Percentiles rank a stretch among this genome's conserved stretches.
Conservation (phyloP, 768 basidiomycete species). For the Boletus insuetus region DNA sequence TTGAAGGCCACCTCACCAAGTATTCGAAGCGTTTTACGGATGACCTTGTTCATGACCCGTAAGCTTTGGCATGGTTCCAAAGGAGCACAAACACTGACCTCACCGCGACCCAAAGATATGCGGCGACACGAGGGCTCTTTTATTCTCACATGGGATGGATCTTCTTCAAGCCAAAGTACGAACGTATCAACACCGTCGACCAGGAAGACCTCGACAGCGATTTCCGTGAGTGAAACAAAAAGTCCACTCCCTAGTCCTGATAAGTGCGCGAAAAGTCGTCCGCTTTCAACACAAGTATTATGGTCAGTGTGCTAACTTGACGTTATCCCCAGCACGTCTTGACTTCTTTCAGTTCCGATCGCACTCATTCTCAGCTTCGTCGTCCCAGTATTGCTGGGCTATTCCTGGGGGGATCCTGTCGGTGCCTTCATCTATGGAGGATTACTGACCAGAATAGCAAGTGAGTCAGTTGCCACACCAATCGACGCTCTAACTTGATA, state of each 20-base stretch:
- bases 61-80: background rate
- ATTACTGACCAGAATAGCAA: slow-evolving; percentile 7
- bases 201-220: slow-evolving; percentile 5
- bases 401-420: slow-evolving; percentile 9
- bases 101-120: slow-evolving; percentile 1
- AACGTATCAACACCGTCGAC: slow-evolving; percentile 4
- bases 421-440: slow-evolving; percentile 10
- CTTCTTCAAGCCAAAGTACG: slow-evolving; percentile 13
- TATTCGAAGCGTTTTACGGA: slow-evolving; percentile 7
- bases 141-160: slow-evolving; percentile 14
- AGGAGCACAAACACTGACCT: background rate
- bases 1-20: background rate
- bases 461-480: background rate
- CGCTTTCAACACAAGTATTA: slow-evolving; percentile 12
- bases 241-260: background rate
- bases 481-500: background rate
- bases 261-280: background rate
- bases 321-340: background rate
- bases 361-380: slow-evolving; percentile 3
- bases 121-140: slow-evolving; percentile 9
- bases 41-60: slow-evolving; percentile 14
- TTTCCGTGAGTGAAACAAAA: slow-evolving; percentile 5
- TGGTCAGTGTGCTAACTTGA: background rate
- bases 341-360: slow-evolving; percentile 7
- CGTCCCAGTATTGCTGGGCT: background rate